A percentile compares a stretch with the other conserved stretches of the same genome.
Evolutionary conservation across 2,329 filamentous ascomycete genomes (phyloP).

Genomic region (Endoconidiophora polonica): DNA sequence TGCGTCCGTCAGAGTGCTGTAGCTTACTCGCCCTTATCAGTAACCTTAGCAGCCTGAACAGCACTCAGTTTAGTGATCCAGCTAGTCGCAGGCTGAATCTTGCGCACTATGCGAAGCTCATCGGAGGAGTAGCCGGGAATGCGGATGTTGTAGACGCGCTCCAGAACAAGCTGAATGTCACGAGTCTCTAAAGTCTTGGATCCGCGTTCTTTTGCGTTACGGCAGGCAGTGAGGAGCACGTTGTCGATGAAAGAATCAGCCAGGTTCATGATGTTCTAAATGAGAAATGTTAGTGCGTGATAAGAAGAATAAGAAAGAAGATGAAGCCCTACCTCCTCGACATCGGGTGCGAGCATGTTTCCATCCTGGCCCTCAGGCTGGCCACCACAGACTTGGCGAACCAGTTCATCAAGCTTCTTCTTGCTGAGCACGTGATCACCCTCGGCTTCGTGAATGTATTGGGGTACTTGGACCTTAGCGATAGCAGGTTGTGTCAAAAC

Average conservation of each 20-base stretch:
- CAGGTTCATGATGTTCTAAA: constrained; percentile 66
- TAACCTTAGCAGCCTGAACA: constrained; percentile 82
- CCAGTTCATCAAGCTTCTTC: constrained; percentile 91
- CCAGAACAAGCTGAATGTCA: constrained; percentile 67
- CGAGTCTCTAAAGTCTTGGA: constrained; percentile 81
- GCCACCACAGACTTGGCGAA: constrained; percentile 80
- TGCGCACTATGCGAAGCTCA: constrained; percentile 84
- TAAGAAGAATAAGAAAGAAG: not conserved
- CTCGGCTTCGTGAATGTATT: constrained; percentile 77
- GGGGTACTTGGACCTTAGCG: constrained; percentile 62
- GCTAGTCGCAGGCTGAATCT: constrained; percentile 69
- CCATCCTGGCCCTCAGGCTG: constrained; percentile 55
- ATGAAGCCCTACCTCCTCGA: constrained; percentile 62
- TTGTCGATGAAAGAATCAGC: constrained; percentile 93
- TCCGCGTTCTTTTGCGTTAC: constrained; percentile 81
- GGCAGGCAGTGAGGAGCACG: constrained; percentile 72
- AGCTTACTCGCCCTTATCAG: constrained; percentile 36
- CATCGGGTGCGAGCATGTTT: constrained; percentile 72
- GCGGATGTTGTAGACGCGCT: constrained; percentile 75
- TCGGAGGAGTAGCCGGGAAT: constrained; percentile 91
- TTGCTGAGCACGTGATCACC: constrained; percentile 90
- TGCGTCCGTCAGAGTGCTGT: too few relatives aligned
- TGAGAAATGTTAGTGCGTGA: not conserved
- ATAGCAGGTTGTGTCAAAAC: constrained; percentile 80
- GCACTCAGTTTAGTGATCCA: constrained; percentile 98